Evolutionary conservation across 805 yeast species (phyloP).

Genomic region (Starmerella stigmatis): DNA sequence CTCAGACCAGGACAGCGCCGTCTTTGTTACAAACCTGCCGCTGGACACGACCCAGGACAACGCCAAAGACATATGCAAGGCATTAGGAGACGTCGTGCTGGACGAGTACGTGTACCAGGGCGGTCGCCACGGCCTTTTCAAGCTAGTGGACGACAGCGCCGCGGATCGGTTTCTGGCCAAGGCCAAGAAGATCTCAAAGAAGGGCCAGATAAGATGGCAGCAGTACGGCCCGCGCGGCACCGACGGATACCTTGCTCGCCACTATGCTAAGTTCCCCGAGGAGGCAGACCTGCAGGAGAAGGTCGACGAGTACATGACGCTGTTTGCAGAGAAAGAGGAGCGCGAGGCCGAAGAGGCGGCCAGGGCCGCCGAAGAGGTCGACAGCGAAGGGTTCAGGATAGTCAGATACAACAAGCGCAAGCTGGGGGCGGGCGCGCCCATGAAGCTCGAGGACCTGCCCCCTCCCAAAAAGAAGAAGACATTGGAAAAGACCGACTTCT

Average conservation of each 20-base stretch:
- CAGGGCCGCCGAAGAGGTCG: slow-evolving; percentile 45
- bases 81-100: slow-evolving; percentile 38
- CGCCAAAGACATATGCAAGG: slow-evolving; percentile 46
- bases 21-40: slow-evolving; percentile 75
- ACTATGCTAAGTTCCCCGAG: slow-evolving; percentile 32
- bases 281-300: slow-evolving; percentile 42
- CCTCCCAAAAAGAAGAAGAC: slow-evolving; percentile 43
- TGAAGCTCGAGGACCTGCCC: slow-evolving; percentile 19
- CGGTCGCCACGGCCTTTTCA: slow-evolving; percentile 48
- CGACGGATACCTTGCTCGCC: slow-evolving; percentile 33
- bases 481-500: slow-evolving; percentile 81
- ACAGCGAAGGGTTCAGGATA: slow-evolving; percentile 87
- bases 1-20: slow-evolving; percentile 29
- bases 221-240: slow-evolving; percentile 36
- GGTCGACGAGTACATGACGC: slow-evolving; percentile 51
- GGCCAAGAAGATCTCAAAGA: slow-evolving; percentile 41
- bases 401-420: slow-evolving; percentile 83
- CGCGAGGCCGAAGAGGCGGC: slow-evolving; percentile 27
- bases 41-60: slow-evolving; percentile 43
- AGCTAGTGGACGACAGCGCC: slow-evolving; percentile 62
- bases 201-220: slow-evolving; percentile 26
- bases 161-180: slow-evolving; percentile 53
- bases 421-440: slow-evolving; percentile 53
- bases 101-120: slow-evolving; percentile 29
- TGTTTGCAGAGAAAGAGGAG: slow-evolving; percentile 62